These are phyloP conservation scores for Pseudogymnoascus sp. DNA, from an alignment of 2,329 filamentous ascomycete species.

Conservation along the genomic window DNA sequence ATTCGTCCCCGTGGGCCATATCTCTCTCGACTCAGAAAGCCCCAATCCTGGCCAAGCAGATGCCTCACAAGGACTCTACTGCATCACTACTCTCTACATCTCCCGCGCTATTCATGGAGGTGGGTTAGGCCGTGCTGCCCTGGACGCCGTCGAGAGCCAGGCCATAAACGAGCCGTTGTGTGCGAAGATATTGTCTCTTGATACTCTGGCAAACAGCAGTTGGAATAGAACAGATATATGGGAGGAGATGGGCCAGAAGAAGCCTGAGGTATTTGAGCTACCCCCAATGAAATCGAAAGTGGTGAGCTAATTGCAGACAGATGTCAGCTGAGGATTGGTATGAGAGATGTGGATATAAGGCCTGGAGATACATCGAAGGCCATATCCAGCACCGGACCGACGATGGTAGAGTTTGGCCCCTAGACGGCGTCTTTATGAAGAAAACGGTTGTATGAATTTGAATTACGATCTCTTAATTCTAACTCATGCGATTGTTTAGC, in stretches of 20 bases:
- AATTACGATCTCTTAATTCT: slow-evolving; percentile 13
- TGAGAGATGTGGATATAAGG: slow-evolving; percentile 10
- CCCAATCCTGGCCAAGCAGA: slow-evolving; percentile 12
- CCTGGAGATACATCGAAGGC: slow-evolving; percentile 3
- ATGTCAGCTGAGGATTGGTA: slow-evolving; percentile 10
- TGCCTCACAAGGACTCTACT: slow-evolving; percentile 18
- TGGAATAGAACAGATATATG: slow-evolving; percentile 2
- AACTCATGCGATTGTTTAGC: not conserved
- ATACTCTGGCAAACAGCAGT: slow-evolving; percentile 14
- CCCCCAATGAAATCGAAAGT: not conserved
- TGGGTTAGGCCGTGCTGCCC: slow-evolving; percentile 22
- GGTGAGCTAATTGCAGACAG: not conserved
- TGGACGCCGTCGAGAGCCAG: slow-evolving; percentile 20
- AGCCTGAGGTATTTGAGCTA: not conserved
- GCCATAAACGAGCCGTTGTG: slow-evolving; percentile 20
- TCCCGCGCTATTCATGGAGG: slow-evolving; percentile 21
- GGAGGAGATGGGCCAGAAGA: not conserved
- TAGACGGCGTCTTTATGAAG: slow-evolving; percentile 12
- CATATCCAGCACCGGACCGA: slow-evolving; percentile 1
- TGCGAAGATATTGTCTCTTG: slow-evolving; percentile 20
- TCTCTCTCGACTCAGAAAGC: slow-evolving; percentile 19
- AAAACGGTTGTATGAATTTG: slow-evolving; percentile 5
- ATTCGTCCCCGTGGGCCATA: slow-evolving; percentile 25
- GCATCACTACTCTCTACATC: slow-evolving; percentile 23
- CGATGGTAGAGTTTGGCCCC: not conserved